Base-by-base conservation (phyloP, 2,329 filamentous ascomycete genomes). In the Colletotrichum orchidophilum region DNA sequence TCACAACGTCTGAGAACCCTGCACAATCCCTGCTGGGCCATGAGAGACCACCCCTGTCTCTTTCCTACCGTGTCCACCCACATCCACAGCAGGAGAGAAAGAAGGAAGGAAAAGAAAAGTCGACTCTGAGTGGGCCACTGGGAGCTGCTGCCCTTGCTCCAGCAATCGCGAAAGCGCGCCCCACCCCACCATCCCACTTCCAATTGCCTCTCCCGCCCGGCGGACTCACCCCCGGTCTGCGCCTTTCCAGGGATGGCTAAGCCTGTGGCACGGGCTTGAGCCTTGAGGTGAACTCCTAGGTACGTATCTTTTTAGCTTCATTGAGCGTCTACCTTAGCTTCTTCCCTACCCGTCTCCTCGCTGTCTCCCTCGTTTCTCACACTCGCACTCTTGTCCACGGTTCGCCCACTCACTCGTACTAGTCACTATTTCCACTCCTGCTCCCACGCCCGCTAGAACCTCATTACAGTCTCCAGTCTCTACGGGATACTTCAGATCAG, bases 201-300 rank as follows among this genome's bases (percentile, higher is more conserved):
- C 58, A 52, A 27, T 64, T 55, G 69, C 69, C 69, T 71, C 66
- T 70, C 65, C 60, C 66, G 60, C 29, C 63, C 57, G 57, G 57
- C 63, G 63, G 55, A 53, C 63, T 35, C 12, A 62, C 61, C 53
- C 53, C 49, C 62, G 49, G 62, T n/a, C 46, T 49, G 35, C 62
- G 46, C 66, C 53, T 69, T 59, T 42, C 55, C 62, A 55, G 46
- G 66, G 62, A 70, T 55, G 54, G 42, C 59, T 46, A 60, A 46
- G 62, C 66, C 66, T 70, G 54, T 70, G 62, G 66, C 49, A 66
- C 63, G 39, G n/a, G 31, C n/a, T 31, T 21, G 33, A 61, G n/a
- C 24, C n/a, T 31, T 21, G 33, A 61, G 27, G 55, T 46, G 46
- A 61, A 31, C 46, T 31, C 27, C 39, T 21, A 8, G 58, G 18